Evolutionary conservation across 2,329 filamentous ascomycete genomes (phyloP), one percentile per base, ranked within the genome.

Genomic region (Apiospora phragmitis): DNA sequence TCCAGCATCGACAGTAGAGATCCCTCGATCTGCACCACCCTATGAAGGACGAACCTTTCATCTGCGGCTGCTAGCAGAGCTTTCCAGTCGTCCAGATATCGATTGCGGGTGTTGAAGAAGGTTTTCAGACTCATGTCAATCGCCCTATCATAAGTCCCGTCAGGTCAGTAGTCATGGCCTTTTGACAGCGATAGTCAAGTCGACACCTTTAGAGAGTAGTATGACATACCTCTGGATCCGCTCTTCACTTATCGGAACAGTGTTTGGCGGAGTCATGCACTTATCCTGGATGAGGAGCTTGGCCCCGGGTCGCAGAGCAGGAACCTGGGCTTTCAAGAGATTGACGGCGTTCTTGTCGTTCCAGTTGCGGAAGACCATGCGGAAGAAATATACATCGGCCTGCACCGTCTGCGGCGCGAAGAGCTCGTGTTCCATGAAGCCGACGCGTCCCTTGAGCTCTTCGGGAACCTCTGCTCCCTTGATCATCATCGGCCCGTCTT

Each of bases 401-500:
- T 62, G 65, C 26, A 76, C 72, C 6, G 72, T 71, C 68, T 78
- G 76, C 3, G 65, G 4, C 1, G 65, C 71, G 45, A 78, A 77
- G 38, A 77, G 70, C 7, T 74, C 76, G 68, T 77, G 71, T 43
- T 65, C 14, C 72, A 70, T 71, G 72, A 77, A 76, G 32, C 71
- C 3, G 29, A 78, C 71, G 35, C 77, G 74, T 4, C 65, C 74
- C 71, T 74, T 72, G 66, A 77, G 70, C 49, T 62, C 55, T 3
- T 38, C 55, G 8, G 55, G 18, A 18, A 38, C 29, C 18, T 62
- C 55, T 73, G 43, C 59, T 2, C 69, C 71, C 4, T 11, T 24
- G 14, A 74, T 65, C 1, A 75, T 70, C 21, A 71, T 55, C 21
- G 69, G 71, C 9, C 74, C 65, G 38, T 76, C 84, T 80, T 75